Conservation (phyloP, 2,329 filamentous ascomycete species). For the Teratosphaeria epicoccoides region DNA sequence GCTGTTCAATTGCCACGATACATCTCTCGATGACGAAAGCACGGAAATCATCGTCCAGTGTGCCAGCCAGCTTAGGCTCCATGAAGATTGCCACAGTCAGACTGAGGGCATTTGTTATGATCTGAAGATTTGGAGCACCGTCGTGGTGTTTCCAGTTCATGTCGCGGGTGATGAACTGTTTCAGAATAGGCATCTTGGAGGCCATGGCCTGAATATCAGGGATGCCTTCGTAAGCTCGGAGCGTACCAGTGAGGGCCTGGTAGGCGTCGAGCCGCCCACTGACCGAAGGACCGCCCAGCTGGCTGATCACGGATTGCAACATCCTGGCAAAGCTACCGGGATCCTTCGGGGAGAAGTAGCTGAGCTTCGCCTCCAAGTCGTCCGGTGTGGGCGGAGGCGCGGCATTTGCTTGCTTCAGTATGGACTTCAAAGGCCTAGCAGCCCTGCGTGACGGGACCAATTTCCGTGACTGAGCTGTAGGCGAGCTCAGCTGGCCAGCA, state of each 20-base stretch:
- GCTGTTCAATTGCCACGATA: conserved; percentile 61
- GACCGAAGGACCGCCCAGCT: conserved; percentile 64
- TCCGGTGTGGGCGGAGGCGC: conserved; percentile 27
- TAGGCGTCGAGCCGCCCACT: conserved; percentile 76
- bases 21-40: conserved; percentile 71
- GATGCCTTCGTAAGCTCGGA: conserved; percentile 73
- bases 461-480: conserved; percentile 31
- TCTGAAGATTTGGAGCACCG: conserved; percentile 48
- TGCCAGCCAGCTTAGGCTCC: conserved; percentile 58
- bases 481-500: conserved; percentile 27
- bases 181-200: conserved; percentile 65
- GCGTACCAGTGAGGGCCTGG: conserved; percentile 60
- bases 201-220: conserved; percentile 63
- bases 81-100: conserved; percentile 68
- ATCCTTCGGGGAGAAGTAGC: conserved; percentile 34
- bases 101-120: conserved; percentile 67
- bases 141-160: conserved; percentile 49
- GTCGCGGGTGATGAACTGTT: conserved; percentile 76
- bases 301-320: conserved; percentile 73
- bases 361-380: conserved; percentile 31
- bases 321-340: conserved; percentile 60
- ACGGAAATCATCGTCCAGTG: conserved; percentile 67
- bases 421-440: conserved; percentile 55
- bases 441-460: conserved; percentile 37
- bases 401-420: conserved; percentile 60